Evolutionary conservation across 2,329 filamentous ascomycete species (phyloP).

Genomic region (Apiospora pterosperma): DNA sequence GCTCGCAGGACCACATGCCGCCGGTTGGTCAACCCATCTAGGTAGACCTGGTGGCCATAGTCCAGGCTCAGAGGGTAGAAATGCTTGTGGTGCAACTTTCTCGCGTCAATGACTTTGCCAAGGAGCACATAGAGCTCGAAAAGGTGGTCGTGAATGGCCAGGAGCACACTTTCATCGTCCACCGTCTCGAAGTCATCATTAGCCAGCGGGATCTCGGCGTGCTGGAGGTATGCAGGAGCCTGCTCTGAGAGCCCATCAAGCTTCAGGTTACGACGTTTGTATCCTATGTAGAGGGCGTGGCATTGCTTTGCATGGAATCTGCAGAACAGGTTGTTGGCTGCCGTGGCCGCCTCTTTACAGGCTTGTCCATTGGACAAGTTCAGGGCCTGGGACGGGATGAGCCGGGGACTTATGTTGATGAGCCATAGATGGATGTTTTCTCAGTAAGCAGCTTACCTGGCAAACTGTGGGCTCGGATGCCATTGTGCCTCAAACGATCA

Average conservation of each 20-base stretch:
- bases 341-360: conserved; percentile 33
- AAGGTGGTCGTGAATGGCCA: conserved; percentile 36
- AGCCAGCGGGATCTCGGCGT: conserved; percentile 30
- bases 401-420: neutral
- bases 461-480: neutral
- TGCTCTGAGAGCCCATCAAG: conserved; percentile 34
- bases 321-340: conserved; percentile 38
- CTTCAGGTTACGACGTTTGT: conserved; percentile 42
- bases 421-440: neutral
- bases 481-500: neutral
- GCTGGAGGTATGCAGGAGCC: conserved; percentile 34
- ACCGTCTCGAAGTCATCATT: conserved; percentile 37
- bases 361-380: conserved; percentile 32
- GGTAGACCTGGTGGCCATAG: conserved; percentile 29
- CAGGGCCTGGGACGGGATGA: conserved; percentile 17
- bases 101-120: conserved; percentile 20
- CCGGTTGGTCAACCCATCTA: conserved; percentile 27
- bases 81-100: conserved; percentile 26
- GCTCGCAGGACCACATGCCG: conserved; percentile 29
- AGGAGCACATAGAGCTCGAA: conserved; percentile 29
- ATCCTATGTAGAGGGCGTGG: conserved; percentile 44
- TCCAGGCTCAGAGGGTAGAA: conserved; percentile 27
- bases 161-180: conserved; percentile 31
- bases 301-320: conserved; percentile 38
- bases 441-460: too few relatives aligned